Conservation (phyloP, 2,329 filamentous ascomycete genomes). For the Camillea tinctor region DNA sequence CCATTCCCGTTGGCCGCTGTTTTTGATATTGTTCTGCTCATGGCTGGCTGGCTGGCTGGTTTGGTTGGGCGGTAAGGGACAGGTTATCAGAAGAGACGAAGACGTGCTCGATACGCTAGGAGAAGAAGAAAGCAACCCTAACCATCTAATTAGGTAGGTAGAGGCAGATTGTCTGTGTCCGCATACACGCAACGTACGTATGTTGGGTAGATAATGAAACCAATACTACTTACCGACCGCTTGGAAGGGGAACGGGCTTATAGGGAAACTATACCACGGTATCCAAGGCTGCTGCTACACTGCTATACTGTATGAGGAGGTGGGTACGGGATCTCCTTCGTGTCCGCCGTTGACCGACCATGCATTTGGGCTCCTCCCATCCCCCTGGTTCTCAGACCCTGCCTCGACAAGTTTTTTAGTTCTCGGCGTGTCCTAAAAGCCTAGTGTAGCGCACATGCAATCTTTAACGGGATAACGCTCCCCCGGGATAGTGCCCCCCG, state of each 20-base stretch:
- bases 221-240: background rate
- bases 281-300: background rate
- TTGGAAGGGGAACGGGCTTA: background rate
- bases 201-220: background rate
- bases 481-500: too few relatives aligned
- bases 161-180: too few relatives aligned
- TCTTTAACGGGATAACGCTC: too few relatives aligned
- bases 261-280: background rate
- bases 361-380: background rate
- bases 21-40: slow-evolving; percentile 12
- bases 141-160: background rate
- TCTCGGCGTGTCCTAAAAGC: too few relatives aligned
- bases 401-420: background rate
- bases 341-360: background rate
- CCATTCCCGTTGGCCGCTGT: slow-evolving; percentile 7
- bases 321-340: background rate
- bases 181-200: too few relatives aligned
- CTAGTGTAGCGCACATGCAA: too few relatives aligned
- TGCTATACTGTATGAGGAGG: too few relatives aligned
- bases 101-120: background rate
- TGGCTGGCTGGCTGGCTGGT: slow-evolving; percentile 1
- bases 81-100: background rate
- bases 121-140: background rate
- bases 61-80: background rate
- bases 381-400: too few relatives aligned